Evolutionary conservation across 495 filamentous ascomycete genomes (phyloP).

Genomic region (Lepraria neglecta): DNA sequence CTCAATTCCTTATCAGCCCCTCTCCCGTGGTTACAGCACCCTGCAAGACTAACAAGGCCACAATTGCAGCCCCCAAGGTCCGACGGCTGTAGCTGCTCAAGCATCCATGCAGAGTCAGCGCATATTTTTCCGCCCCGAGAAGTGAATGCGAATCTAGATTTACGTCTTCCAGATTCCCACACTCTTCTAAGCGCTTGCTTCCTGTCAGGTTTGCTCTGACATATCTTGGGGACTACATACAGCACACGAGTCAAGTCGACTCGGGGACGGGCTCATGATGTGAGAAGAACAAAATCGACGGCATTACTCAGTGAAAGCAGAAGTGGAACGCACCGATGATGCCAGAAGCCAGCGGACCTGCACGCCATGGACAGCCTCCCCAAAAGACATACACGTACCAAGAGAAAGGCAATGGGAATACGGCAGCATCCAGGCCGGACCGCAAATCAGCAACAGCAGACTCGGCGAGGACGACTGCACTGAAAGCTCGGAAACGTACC

Average conservation of each 20-base stretch:
- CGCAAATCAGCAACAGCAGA: slow-evolving; percentile 19
- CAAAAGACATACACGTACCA: background rate
- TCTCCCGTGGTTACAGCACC: background rate
- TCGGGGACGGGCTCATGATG: background rate
- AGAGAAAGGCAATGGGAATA: background rate
- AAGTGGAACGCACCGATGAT: slow-evolving; percentile 1
- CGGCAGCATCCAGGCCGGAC: slow-evolving; percentile 3
- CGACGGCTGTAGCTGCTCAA: slow-evolving; percentile 13
- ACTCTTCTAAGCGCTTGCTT: background rate
- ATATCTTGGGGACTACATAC: background rate
- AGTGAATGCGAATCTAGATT: slow-evolving; percentile 1
- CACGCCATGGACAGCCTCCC: slow-evolving; percentile 3
- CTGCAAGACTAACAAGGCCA: slow-evolving; percentile 4
- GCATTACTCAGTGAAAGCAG: background rate
- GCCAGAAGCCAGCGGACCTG: slow-evolving; percentile 9
- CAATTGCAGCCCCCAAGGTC: slow-evolving; percentile 15
- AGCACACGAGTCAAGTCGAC: background rate
- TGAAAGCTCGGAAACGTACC: slow-evolving; percentile 63
- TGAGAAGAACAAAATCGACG: background rate
- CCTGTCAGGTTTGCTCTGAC: background rate
- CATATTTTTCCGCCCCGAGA: background rate
- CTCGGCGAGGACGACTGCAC: slow-evolving; percentile 12
- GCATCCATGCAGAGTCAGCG: background rate
- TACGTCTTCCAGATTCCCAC: background rate
- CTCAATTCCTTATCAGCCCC: slow-evolving; percentile 15